A percentile compares a stretch with the other conserved stretches of the same genome.
These are phyloP conservation scores for Neoascochyta sp. DNA, from an alignment of 2,329 filamentous ascomycete species.

Conservation along the genomic window DNA sequence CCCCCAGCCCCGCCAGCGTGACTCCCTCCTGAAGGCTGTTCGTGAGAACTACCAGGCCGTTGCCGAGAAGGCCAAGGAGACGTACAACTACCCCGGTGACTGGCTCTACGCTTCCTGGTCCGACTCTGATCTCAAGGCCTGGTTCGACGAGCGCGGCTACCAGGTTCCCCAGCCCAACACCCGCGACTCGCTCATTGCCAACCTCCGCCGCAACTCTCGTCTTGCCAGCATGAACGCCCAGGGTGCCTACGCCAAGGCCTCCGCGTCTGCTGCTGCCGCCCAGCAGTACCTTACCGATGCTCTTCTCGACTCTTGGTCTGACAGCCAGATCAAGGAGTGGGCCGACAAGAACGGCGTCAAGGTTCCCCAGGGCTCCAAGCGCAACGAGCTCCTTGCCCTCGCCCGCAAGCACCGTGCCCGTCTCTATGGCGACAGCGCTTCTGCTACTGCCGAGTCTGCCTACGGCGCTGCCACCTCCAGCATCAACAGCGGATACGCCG, in stretches of 20 bases:
- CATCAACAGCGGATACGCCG: constrained; percentile 71
- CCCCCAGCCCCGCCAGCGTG: constrained; percentile 81
- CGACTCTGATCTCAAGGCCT: constrained; percentile 89
- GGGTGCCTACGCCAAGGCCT: constrained; percentile 44
- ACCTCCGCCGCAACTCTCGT: constrained; percentile 85
- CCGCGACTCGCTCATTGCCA: constrained; percentile 84
- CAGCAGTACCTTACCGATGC: constrained; percentile 75
- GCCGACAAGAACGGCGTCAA: constrained; percentile 83
- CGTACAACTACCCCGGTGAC: constrained; percentile 81
- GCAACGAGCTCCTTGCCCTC: constrained; percentile 84
- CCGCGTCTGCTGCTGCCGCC: constrained; percentile 54
- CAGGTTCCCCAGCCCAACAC: constrained; percentile 77
- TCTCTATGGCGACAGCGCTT: constrained; percentile 63
- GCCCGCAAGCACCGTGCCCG: constrained; percentile 81
- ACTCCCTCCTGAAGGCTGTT: constrained; percentile 71
- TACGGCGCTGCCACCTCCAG: constrained; percentile 43
- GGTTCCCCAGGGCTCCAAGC: constrained; percentile 87
- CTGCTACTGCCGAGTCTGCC: constrained; percentile 56
- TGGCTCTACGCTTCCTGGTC: constrained; percentile 93
- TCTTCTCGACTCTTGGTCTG: constrained; percentile 85
- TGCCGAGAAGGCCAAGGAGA: constrained; percentile 73
- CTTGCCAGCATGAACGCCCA: constrained; percentile 68
- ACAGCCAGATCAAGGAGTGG: constrained; percentile 86
- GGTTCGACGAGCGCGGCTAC: constrained; percentile 84
- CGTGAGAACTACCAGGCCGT: constrained; percentile 76